Percentiles rank a stretch among this genome's conserved stretches.
Conservation (phyloP, 163 green algal genomes). For the Chloromonas sp. region DNA sequence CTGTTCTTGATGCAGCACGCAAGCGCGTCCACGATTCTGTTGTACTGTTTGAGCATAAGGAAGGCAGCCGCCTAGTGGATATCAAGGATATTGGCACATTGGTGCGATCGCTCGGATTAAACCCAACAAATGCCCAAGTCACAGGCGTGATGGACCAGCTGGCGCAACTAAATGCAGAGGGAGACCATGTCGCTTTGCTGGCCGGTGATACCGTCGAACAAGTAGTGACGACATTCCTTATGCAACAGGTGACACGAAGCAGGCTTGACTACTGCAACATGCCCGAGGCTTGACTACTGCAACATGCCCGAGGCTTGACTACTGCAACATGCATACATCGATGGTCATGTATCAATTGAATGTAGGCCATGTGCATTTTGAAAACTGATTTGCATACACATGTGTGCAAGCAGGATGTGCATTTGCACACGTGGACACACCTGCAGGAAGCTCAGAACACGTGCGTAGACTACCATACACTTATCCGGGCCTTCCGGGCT, state of each 20-base stretch:
- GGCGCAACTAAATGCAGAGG: slow-evolving; percentile 24
- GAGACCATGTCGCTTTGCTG: not conserved
- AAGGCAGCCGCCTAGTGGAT: slow-evolving; percentile 45
- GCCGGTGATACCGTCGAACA: slow-evolving; percentile 22
- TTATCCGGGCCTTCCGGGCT: slow-evolving; percentile 50
- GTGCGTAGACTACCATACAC: slow-evolving; percentile 51
- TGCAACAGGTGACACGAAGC: slow-evolving; percentile 29
- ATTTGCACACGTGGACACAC: not conserved
- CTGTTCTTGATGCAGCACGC: not conserved
- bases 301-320: no score
- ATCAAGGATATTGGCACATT: slow-evolving; percentile 49
- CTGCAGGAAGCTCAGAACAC: slow-evolving; percentile 17
- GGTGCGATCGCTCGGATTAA: slow-evolving; percentile 47
- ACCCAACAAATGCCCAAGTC: slow-evolving; percentile 42
- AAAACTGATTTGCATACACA: not conserved
- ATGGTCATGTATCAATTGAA: no score
- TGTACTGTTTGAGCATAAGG: slow-evolving; percentile 55
- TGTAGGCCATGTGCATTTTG: not conserved
- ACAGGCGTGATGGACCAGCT: slow-evolving; percentile 38
- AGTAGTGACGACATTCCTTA: slow-evolving; percentile 40
- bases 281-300: no score
- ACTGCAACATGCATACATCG: no score
- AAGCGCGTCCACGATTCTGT: slow-evolving; percentile 44
- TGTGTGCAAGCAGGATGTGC: not conserved
- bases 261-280: no score